These are phyloP conservation scores for Trypethelium eluteriae DNA, from an alignment of 495 filamentous ascomycete genomes.

Conservation along the genomic window DNA sequence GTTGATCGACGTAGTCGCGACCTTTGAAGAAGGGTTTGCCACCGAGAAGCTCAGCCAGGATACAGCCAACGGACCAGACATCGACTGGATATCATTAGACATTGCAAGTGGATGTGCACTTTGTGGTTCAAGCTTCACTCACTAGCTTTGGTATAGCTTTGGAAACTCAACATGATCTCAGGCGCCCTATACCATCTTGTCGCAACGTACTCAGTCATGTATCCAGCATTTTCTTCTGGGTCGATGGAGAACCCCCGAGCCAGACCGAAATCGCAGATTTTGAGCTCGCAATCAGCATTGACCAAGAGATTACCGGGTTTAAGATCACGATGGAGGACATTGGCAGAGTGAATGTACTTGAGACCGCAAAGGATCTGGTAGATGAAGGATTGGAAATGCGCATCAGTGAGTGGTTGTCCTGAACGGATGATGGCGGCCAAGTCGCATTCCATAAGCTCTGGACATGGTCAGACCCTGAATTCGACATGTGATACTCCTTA, in stretches of 20 bases:
- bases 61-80: conserved; percentile 98
- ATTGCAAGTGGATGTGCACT: background rate
- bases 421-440: conserved; percentile 96
- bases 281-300: conserved; percentile 98
- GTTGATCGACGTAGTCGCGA: conserved; percentile 96
- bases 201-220: conserved; percentile 99
- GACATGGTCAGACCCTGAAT: conserved; percentile 18
- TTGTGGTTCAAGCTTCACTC: conserved; percentile 15
- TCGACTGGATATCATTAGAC: conserved; percentile 56
- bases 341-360: conserved; percentile 99
- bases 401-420: conserved; percentile 94
- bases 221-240: conserved; percentile 94
- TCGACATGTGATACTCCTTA: conserved; percentile 21
- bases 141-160: conserved; percentile 98
- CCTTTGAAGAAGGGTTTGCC: conserved; percentile 99
- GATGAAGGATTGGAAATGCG: conserved; percentile 99
- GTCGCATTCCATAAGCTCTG: conserved; percentile 99
- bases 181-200: conserved; percentile 98
- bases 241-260: conserved; percentile 84
- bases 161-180: conserved; percentile 99
- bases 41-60: conserved; percentile 90
- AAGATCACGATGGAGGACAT: conserved; percentile 93
- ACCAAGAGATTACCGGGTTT: conserved; percentile 96
- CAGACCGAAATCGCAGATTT: conserved; percentile 97
- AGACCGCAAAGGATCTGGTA: conserved; percentile 97